Percentiles rank a stretch among this genome's conserved stretches.
Conservation (phyloP, 345 rosid genomes). For the Melaleuca quinquenervia region DNA sequence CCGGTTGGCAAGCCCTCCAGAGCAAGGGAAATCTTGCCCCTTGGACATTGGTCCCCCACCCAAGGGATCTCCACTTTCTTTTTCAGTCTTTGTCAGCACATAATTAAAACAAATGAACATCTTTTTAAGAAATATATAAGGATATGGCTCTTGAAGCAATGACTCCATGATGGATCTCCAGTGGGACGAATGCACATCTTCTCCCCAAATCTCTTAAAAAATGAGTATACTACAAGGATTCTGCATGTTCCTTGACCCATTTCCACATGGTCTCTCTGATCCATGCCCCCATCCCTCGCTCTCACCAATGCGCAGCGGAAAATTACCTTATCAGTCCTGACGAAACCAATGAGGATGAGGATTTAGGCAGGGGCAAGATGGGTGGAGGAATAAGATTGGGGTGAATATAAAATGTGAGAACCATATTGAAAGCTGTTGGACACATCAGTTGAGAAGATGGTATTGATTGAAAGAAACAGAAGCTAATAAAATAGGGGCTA, state of each 20-base stretch:
- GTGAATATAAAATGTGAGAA: background rate
- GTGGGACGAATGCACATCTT: background rate
- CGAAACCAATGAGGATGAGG: background rate
- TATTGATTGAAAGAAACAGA: background rate
- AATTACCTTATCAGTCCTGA: background rate
- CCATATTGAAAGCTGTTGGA: background rate
- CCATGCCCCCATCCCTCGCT: background rate
- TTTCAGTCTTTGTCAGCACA: background rate
- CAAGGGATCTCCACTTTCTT: background rate
- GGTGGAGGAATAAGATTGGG: background rate
- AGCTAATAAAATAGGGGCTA: background rate
- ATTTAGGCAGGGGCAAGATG: background rate
- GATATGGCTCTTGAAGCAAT: background rate
- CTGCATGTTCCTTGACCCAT: constrained; percentile 36
- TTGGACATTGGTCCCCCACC: background rate
- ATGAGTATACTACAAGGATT: constrained; percentile 47
- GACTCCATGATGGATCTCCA: background rate
- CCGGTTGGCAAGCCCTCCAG: background rate
- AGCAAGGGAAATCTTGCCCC: background rate
- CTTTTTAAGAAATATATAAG: background rate
- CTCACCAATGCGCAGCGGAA: background rate
- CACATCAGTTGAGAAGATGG: background rate
- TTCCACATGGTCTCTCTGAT: constrained; percentile 53
- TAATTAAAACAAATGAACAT: background rate
- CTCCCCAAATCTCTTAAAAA: background rate